Conservation (phyloP, 805 yeast genomes). For the Candida chilensis region DNA sequence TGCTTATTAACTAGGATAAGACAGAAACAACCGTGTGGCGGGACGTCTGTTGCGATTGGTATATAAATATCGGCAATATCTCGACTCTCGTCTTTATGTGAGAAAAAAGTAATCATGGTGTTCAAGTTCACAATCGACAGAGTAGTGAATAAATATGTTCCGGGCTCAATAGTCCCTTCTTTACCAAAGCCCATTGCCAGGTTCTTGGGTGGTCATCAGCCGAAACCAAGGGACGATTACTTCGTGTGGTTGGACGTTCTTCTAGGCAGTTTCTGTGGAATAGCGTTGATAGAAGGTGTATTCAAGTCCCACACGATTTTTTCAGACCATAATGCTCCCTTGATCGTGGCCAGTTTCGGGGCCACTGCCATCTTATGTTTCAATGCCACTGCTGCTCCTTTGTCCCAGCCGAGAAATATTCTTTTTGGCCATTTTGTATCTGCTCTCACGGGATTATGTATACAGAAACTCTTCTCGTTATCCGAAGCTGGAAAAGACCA, state of each 20-base stretch:
- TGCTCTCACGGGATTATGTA: conserved; percentile 42
- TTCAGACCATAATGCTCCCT: conserved; percentile 28
- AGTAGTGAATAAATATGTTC: neutral
- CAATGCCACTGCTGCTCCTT: conserved; percentile 45
- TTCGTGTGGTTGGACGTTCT: conserved; percentile 36
- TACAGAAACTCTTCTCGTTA: conserved; percentile 44
- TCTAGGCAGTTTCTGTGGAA: conserved; percentile 35
- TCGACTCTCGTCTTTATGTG: no score
- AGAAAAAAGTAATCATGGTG: neutral
- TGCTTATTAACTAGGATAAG: neutral
- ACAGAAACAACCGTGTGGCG: neutral
- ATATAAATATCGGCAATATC: no score
- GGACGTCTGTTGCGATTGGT: no score
- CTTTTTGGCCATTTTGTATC: conserved; percentile 47
- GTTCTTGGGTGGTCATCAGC: conserved; percentile 27
- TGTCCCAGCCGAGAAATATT: conserved; percentile 58
- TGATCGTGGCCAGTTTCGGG: conserved; percentile 47
- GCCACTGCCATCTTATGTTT: conserved; percentile 55
- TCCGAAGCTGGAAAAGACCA: conserved; percentile 30
- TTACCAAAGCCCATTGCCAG: conserved; percentile 24
- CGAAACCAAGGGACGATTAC: conserved; percentile 22
- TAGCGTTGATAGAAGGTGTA: conserved; percentile 34
- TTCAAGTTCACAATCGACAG: neutral
- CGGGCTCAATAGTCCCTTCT: conserved; percentile 10
- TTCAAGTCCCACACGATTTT: conserved; percentile 31